phyloP scores from a whole-genome alignment of 495 filamentous ascomycete genomes.

The Penicillium paradoxum region DNA sequence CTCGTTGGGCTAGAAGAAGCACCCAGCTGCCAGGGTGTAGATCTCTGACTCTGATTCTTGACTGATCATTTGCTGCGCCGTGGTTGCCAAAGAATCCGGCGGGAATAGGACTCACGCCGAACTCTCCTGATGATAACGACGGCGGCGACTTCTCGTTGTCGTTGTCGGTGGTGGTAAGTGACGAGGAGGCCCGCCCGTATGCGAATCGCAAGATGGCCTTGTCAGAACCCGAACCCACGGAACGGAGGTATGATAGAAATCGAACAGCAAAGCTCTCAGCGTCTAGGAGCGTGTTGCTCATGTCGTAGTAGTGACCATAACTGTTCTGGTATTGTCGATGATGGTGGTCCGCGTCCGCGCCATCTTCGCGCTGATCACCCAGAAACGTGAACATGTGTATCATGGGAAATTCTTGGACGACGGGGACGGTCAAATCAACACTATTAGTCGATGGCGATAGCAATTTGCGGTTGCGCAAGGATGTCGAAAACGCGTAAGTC shows the following conservation, averaged over 20 bases:
- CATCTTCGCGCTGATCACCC: conserved; percentile 7
- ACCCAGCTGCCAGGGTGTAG: conserved; percentile 16
- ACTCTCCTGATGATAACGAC: neutral
- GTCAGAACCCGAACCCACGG: conserved; percentile 10
- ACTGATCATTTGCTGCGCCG: neutral
- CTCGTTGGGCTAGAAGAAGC: conserved; percentile 8
- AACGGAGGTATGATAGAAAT: conserved; percentile 14
- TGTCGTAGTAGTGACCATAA: conserved; percentile 12
- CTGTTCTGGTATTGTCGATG: too few species aligned
- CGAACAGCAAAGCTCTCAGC: conserved; percentile 11
- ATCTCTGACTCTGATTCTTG: conserved; percentile 12
- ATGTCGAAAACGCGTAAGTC: conserved; percentile 12
- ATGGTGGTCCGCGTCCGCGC: conserved; percentile 5
- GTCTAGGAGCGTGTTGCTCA: conserved; percentile 8
- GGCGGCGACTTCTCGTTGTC: neutral
- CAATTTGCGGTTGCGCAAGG: conserved; percentile 8
- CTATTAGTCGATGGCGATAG: neutral
- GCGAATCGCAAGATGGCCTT: conserved; percentile 20
- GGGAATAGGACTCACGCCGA: conserved; percentile 9
- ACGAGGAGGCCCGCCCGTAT: conserved; percentile 2
- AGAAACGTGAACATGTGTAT: conserved; percentile 16
- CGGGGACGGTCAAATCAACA: neutral
- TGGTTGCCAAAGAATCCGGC: conserved; percentile 8
- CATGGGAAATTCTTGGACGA: neutral
- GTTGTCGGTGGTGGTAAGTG: conserved; percentile 1